phyloP scores from a whole-genome alignment of 768 basidiomycete genomes.

The Termitomyces sp. region DNA sequence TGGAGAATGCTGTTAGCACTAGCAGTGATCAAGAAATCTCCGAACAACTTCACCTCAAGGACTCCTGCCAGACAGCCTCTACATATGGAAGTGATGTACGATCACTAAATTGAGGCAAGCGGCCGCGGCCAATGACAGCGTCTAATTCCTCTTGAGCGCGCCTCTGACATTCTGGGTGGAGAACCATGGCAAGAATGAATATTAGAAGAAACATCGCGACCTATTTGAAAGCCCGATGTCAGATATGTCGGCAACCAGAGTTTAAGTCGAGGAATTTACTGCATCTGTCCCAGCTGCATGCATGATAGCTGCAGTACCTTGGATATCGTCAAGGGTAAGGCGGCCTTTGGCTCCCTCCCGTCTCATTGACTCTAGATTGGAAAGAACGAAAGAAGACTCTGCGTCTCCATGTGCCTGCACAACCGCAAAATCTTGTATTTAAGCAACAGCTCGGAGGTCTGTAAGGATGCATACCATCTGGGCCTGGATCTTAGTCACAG shows the following conservation, averaged over 20 bases:
- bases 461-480: constrained; percentile 2
- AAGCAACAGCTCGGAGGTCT: neutral
- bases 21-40: neutral
- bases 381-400: neutral
- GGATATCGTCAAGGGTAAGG: neutral
- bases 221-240: neutral
- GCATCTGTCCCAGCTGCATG: constrained; percentile 2
- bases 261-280: neutral
- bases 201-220: constrained; percentile 1
- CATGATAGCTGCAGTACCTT: constrained; percentile 3
- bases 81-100: constrained; percentile 17
- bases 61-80: constrained; percentile 16
- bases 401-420: neutral
- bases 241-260: neutral
- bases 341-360: neutral
- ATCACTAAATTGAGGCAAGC: constrained; percentile 20
- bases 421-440: no score
- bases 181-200: constrained; percentile 19
- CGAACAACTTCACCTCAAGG: constrained; percentile 1
- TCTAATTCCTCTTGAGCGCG: constrained; percentile 19
- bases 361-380: neutral
- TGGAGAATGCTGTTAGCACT: neutral
- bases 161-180: constrained; percentile 18
- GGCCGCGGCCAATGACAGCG: constrained; percentile 15
- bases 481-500: neutral